A percentile compares a stretch with the other conserved stretches of the same genome.
These are phyloP conservation scores for Gaertneriomyces semiglobifer DNA, from an alignment of 192 early-diverging fungal species.

Conservation along the genomic window DNA sequence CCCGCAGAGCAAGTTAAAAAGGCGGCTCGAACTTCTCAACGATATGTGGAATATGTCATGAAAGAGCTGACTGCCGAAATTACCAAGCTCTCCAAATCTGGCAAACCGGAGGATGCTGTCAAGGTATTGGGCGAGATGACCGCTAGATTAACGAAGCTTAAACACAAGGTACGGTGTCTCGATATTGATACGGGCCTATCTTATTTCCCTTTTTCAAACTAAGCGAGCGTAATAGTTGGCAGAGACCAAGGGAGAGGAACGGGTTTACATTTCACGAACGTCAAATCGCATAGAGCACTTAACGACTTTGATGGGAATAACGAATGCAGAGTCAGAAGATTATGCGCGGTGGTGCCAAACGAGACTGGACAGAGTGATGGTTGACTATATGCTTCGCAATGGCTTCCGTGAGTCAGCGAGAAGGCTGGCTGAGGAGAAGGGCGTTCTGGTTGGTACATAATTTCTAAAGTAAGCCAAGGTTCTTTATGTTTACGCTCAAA, in stretches of 20 bases:
- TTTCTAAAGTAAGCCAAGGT: constrained; percentile 8
- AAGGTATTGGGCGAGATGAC: constrained; percentile 64
- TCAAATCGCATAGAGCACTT: constrained; percentile 75
- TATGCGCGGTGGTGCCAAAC: constrained; percentile 83
- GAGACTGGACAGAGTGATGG: constrained; percentile 82
- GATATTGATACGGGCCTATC: background rate
- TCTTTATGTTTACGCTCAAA: background rate
- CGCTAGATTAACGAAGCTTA: constrained; percentile 62
- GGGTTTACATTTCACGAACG: constrained; percentile 63
- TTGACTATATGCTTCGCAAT: constrained; percentile 92
- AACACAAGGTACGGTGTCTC: constrained; percentile 59
- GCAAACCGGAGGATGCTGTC: constrained; percentile 47
- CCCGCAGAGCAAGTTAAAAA: constrained; percentile 83
- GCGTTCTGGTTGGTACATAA: constrained; percentile 41
- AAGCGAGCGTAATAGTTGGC: constrained; percentile 44
- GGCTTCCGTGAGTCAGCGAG: constrained; percentile 77
- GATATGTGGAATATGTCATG: constrained; percentile 82
- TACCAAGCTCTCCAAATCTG: constrained; percentile 9
- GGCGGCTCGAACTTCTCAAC: constrained; percentile 67
- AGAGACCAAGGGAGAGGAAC: constrained; percentile 76
- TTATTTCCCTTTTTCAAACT: background rate
- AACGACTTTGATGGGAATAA: constrained; percentile 63
- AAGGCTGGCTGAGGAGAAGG: constrained; percentile 49
- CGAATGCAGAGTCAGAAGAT: constrained; percentile 61
- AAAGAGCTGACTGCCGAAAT: constrained; percentile 29